These are phyloP conservation scores for Oryza glaberrima DNA, from an alignment of 176 grass and related monocot species.

Conservation along the genomic window DNA sequence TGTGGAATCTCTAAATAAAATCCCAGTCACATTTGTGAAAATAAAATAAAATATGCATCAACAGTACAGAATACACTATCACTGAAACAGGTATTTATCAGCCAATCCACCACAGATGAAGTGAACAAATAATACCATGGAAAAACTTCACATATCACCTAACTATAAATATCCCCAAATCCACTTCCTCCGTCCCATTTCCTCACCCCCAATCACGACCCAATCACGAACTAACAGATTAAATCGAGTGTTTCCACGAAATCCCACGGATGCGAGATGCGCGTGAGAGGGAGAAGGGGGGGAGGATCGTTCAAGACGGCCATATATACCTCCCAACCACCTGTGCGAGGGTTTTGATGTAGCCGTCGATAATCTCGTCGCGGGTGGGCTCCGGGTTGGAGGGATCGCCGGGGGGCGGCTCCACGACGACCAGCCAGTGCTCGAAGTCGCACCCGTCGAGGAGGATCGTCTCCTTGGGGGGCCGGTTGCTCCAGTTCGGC, in stretches of 20 bases:
- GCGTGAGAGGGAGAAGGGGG: background rate
- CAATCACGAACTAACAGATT: background rate
- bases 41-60: background rate
- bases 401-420: constrained; percentile 58
- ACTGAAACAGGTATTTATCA: background rate
- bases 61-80: background rate
- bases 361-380: constrained; percentile 85
- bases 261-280: background rate
- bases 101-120: background rate
- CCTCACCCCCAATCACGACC: background rate
- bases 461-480: constrained; percentile 84
- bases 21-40: background rate
- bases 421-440: constrained; percentile 92
- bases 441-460: constrained; percentile 90
- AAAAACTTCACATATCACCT: background rate
- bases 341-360: constrained; percentile 80
- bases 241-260: background rate
- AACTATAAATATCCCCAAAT: background rate
- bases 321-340: constrained; percentile 76
- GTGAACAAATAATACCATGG: background rate
- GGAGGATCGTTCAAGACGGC: background rate
- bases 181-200: background rate
- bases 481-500: constrained; percentile 80
- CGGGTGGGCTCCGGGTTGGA: constrained; percentile 55
- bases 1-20: background rate